Base-by-base conservation (phyloP, 2,329 filamentous ascomycete species). In the Clathrospora elynae region DNA sequence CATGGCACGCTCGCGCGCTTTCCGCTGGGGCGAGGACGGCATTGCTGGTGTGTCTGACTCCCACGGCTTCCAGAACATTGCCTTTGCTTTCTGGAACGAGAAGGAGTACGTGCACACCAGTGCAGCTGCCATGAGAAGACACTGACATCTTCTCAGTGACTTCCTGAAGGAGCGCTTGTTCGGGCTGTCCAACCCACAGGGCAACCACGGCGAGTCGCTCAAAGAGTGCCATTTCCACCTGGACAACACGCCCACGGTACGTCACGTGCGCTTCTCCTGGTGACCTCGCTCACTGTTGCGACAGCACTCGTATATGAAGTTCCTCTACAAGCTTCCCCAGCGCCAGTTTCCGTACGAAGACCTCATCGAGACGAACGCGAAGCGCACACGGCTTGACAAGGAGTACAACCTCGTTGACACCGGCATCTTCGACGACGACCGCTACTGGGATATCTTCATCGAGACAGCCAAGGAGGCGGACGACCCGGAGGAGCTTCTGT, bases 301-400 rank as follows among this genome's bases (percentile, higher is more conserved):
- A 46, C 68, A 91, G 88, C 91, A 96, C 73, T 95, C 92, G 18
- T 97, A 97, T 77, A 97, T 97, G 92, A 97, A 97, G 72, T 95
- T 85, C 66, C 85, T 97, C 57, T 97, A 97, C 81, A 97, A 97
- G 73, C 95, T 96, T 62, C 93, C 93, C 1, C 92, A 97, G 73
- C 82, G 81, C 61, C 84, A 86, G 52, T 97, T 97, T 63, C 93
- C 92, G 2, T 97, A 97, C 75, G 80, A 96, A 70, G 84, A 96
- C 54, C 77, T 97, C 32, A 75, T 95, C 54, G 77, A 88, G 53
- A 89, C 95, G 65, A 97, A 96, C 66, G 90, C 84, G 29, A 82
- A 78, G 55, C 83, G 91, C 53, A 79, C 80, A 42, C 88, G 86
- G 69, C 69, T 84, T 58, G 91, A 96, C 52, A 82, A 82, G 33